phyloP scores from a whole-genome alignment of 2,329 filamentous ascomycete genomes.

The Teratosphaeria destructans region DNA sequence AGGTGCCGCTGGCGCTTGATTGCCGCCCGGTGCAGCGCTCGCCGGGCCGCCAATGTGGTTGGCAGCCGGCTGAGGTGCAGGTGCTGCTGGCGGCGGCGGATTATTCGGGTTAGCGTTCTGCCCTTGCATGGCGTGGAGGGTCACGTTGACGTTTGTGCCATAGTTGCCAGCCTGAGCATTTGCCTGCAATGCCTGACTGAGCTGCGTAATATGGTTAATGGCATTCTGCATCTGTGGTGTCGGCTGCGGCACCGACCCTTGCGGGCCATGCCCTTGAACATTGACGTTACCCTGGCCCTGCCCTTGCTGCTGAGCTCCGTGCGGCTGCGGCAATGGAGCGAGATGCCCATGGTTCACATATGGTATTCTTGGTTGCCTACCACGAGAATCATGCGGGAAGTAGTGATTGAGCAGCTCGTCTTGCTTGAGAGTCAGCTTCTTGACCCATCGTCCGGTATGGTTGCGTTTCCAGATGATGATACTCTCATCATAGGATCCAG shows the following conservation, averaged over 20 bases:
- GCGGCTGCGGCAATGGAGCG: neutral
- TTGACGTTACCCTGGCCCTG: neutral
- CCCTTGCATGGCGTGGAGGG: neutral
- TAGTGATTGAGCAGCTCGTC: slow-evolving; percentile 9
- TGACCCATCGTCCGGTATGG: slow-evolving; percentile 68
- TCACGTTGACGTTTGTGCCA: neutral
- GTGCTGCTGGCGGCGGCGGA: neutral
- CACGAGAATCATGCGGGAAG: neutral
- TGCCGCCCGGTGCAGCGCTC: neutral
- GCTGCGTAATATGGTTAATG: neutral
- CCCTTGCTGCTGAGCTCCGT: neutral
- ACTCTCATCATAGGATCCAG: slow-evolving; percentile 89
- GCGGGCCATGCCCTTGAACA: neutral
- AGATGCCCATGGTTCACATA: neutral
- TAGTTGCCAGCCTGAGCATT: neutral
- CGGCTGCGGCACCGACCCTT: neutral
- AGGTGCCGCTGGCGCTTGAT: neutral
- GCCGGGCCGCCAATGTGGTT: neutral
- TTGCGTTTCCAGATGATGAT: slow-evolving; percentile 86
- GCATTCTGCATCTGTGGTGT: neutral
- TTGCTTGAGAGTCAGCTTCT: slow-evolving; percentile 48
- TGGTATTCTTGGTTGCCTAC: neutral
- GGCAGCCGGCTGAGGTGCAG: neutral
- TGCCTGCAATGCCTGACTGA: neutral
- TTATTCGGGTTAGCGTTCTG: neutral